These are phyloP conservation scores for Lumnitzera racemosa DNA, from an alignment of 345 rosid genomes.

Conservation along the genomic window DNA sequence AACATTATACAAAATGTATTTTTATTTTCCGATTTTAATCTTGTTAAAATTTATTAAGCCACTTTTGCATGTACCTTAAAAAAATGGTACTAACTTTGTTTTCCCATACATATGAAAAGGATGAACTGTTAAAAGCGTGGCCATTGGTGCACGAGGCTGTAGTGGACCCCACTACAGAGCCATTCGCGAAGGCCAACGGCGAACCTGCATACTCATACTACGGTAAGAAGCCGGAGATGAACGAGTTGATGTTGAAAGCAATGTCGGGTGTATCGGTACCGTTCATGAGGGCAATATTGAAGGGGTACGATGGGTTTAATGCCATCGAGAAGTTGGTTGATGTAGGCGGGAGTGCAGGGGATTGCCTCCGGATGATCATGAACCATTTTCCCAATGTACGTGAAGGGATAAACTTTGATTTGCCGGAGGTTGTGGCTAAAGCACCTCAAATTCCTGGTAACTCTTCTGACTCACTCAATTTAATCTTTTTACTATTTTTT, in stretches of 20 bases:
- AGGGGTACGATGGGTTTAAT: slow-evolving; percentile 60
- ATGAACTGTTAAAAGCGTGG: slow-evolving; percentile 75
- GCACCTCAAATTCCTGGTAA: slow-evolving; percentile 66
- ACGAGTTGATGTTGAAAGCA: slow-evolving; percentile 70
- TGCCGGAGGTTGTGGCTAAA: slow-evolving; percentile 79
- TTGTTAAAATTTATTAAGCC: too few species aligned
- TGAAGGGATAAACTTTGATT: slow-evolving; percentile 71
- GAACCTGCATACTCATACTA: slow-evolving; percentile 64
- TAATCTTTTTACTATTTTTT: not conserved
- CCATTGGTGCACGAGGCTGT: slow-evolving; percentile 73
- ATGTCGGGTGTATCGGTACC: slow-evolving; percentile 93
- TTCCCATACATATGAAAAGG: slow-evolving; percentile 18
- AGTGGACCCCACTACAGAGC: slow-evolving; percentile 52
- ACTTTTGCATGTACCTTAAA: too few species aligned
- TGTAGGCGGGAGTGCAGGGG: slow-evolving; percentile 95
- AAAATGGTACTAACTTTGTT: too few species aligned
- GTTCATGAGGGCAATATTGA: slow-evolving; percentile 65
- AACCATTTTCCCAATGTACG: slow-evolving; percentile 34
- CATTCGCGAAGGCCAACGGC: slow-evolving; percentile 66
- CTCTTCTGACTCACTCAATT: not conserved
- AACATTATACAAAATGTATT: too few species aligned
- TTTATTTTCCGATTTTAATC: too few species aligned
- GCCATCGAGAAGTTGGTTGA: slow-evolving; percentile 55
- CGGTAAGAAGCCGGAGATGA: slow-evolving; percentile 79
- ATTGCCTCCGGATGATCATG: slow-evolving; percentile 79